A percentile compares a stretch with the other conserved stretches of the same genome.
Conservation (phyloP, 2,329 filamentous ascomycete genomes). For the Graphium sp. region DNA sequence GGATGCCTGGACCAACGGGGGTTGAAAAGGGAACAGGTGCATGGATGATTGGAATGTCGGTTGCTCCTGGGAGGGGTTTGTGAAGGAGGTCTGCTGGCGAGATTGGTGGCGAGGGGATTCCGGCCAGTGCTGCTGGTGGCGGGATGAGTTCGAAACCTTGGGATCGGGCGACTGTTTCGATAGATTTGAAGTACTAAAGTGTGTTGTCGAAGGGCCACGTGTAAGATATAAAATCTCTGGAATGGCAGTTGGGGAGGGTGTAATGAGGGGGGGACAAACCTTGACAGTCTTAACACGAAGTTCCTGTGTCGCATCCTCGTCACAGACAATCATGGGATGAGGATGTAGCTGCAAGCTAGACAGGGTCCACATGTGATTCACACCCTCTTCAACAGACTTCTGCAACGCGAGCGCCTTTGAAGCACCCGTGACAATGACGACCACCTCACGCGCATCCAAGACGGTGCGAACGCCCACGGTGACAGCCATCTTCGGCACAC, state of each 20-base stretch:
- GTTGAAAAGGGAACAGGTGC: background rate
- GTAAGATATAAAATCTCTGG: conserved; percentile 2
- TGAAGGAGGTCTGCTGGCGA: conserved; percentile 22
- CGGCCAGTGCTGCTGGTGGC: conserved; percentile 1
- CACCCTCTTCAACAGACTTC: conserved; percentile 62
- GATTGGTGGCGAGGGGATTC: conserved; percentile 7
- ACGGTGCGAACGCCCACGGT: conserved; percentile 77
- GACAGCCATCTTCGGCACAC: conserved; percentile 67
- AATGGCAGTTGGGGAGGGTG: too few relatives aligned
- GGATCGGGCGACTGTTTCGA: conserved; percentile 24
- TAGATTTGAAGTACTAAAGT: conserved; percentile 50
- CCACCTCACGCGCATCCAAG: conserved; percentile 64
- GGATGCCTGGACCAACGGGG: conserved; percentile 25
- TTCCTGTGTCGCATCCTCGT: conserved; percentile 63
- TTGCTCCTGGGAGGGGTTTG: conserved; percentile 19
- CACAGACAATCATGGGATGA: conserved; percentile 67
- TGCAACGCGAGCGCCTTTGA: conserved; percentile 70
- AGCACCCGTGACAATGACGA: conserved; percentile 66
- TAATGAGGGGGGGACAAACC: conserved; percentile 14
- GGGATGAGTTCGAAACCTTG: conserved; percentile 1
- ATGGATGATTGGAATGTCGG: conserved; percentile 5
- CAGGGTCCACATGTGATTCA: conserved; percentile 86
- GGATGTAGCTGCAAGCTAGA: conserved; percentile 67
- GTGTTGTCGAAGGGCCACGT: background rate
- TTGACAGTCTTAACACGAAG: conserved; percentile 59